Conservation (phyloP, 2,329 filamentous ascomycete genomes). For the Chaetoscypha palmicola region DNA sequence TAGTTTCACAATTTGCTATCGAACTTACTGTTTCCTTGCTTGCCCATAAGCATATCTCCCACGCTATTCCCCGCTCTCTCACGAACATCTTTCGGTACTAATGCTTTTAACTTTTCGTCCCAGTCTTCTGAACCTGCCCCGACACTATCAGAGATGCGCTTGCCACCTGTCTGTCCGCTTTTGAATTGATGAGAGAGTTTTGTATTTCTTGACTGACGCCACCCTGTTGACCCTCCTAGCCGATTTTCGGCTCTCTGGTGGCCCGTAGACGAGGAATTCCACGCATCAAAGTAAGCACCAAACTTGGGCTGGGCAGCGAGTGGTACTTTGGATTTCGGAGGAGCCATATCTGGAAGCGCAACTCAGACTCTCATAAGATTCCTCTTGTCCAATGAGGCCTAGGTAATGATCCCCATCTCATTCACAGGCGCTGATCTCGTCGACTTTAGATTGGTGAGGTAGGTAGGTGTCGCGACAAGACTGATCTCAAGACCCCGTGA, state of each 20-base stretch:
- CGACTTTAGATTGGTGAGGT: too few relatives aligned
- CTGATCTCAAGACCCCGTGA: too few relatives aligned
- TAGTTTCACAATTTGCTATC: neutral
- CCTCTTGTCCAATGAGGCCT: too few relatives aligned
- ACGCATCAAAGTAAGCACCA: constrained; percentile 52
- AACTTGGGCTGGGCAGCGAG: constrained; percentile 33
- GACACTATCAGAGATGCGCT: constrained; percentile 56
- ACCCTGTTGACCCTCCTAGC: constrained; percentile 55
- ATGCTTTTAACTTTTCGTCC: constrained; percentile 38
- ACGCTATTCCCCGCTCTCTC: constrained; percentile 36
- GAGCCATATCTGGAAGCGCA: constrained; percentile 18
- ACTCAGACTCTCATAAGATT: too few relatives aligned
- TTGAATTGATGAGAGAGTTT: constrained; percentile 68
- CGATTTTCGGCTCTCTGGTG: constrained; percentile 70
- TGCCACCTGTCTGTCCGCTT: constrained; percentile 48
- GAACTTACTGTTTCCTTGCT: constrained; percentile 29
- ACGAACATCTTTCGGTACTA: constrained; percentile 38
- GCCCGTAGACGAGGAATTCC: constrained; percentile 68
- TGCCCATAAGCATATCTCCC: constrained; percentile 45
- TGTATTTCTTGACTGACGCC: constrained; percentile 61
- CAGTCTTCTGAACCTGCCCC: constrained; percentile 55
- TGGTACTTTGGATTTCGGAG: constrained; percentile 19
- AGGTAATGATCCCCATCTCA: too few relatives aligned
- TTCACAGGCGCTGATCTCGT: too few relatives aligned
- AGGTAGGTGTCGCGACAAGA: too few relatives aligned